Conservation (phyloP, 2,329 filamentous ascomycete species). For the Colletotrichum salicis region DNA sequence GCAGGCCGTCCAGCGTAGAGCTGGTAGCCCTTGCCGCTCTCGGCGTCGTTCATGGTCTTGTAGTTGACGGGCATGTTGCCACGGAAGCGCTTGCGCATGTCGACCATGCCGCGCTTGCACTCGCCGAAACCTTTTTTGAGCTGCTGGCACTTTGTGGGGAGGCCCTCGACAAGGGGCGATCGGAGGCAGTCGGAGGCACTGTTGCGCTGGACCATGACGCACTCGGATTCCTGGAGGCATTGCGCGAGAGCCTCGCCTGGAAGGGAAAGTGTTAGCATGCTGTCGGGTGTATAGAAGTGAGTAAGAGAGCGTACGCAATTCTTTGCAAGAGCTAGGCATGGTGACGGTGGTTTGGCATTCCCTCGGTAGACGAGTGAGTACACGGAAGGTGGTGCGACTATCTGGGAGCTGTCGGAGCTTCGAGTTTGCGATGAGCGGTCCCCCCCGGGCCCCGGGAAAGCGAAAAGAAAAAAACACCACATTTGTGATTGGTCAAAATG, state of each 20-base stretch:
- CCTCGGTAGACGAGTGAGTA: slow-evolving; percentile 11
- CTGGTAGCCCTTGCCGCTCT: slow-evolving; percentile 71
- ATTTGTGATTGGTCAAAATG: slow-evolving; percentile 14
- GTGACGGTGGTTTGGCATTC: slow-evolving; percentile 42
- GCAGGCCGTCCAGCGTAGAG: slow-evolving; percentile 83
- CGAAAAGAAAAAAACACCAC: background rate
- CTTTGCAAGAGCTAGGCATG: slow-evolving; percentile 97
- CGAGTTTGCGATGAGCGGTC: slow-evolving; percentile 39
- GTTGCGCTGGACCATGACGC: slow-evolving; percentile 92
- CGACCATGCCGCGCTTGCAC: slow-evolving; percentile 95
- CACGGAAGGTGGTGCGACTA: slow-evolving; percentile 24
- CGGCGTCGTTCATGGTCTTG: slow-evolving; percentile 68
- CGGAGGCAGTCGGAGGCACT: slow-evolving; percentile 88
- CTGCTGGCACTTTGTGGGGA: slow-evolving; percentile 91
- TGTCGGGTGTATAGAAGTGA: slow-evolving; percentile 12
- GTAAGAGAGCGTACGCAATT: slow-evolving; percentile 77
- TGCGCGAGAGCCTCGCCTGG: slow-evolving; percentile 89
- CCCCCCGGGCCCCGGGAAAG: background rate
- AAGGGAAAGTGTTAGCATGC: slow-evolving; percentile 5
- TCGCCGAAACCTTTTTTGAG: slow-evolving; percentile 92
- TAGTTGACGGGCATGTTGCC: slow-evolving; percentile 88
- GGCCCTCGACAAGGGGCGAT: slow-evolving; percentile 80
- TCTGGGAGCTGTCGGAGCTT: slow-evolving; percentile 25
- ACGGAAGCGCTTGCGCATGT: slow-evolving; percentile 98
- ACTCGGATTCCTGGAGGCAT: slow-evolving; percentile 96